Percentiles rank a stretch among this genome's conserved stretches.
Evolutionary conservation across 352 stramenopile genomes (phyloP).

Genomic region (Pythium brassicae): DNA sequence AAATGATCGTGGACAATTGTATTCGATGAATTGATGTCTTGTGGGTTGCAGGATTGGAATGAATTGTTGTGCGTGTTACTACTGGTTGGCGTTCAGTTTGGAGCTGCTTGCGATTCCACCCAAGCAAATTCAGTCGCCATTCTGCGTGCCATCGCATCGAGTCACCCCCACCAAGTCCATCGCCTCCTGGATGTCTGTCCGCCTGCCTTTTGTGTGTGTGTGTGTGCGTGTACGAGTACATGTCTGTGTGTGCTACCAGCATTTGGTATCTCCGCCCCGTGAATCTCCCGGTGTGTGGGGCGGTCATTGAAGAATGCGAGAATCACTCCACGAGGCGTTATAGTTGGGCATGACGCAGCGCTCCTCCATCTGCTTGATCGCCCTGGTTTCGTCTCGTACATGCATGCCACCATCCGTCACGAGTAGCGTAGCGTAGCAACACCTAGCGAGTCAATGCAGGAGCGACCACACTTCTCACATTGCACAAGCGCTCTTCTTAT

Average conservation of each 20-base stretch:
- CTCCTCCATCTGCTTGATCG: slow-evolving; percentile 63
- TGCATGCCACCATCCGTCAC: slow-evolving; percentile 14
- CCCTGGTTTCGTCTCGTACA: slow-evolving; percentile 74
- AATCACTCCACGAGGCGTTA: slow-evolving; percentile 47
- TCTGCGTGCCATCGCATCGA: too few species aligned
- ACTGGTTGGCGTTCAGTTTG: too few species aligned
- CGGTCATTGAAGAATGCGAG: slow-evolving; percentile 86
- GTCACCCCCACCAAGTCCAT: not conserved
- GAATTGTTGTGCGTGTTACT: too few species aligned
- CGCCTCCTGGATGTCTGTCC: not conserved
- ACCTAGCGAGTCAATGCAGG: not conserved
- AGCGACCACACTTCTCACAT: not conserved
- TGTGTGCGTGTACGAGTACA: slow-evolving; percentile 3
- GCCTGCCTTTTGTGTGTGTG: not conserved
- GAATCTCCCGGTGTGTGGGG: slow-evolving; percentile 61
- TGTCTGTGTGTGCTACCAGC: slow-evolving; percentile 17
- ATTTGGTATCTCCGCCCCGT: slow-evolving; percentile 88
- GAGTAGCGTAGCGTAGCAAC: slow-evolving; percentile 1
- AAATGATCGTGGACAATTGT: too few species aligned
- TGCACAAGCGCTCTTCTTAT: not conserved
- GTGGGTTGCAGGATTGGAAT: not conserved
- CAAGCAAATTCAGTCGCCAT: too few species aligned
- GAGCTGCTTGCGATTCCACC: too few species aligned
- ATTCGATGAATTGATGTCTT: not conserved
- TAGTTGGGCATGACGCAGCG: slow-evolving; percentile 74